Conservation (phyloP, 352 stramenopile genomes). For the Pythium grandisporangium region DNA sequence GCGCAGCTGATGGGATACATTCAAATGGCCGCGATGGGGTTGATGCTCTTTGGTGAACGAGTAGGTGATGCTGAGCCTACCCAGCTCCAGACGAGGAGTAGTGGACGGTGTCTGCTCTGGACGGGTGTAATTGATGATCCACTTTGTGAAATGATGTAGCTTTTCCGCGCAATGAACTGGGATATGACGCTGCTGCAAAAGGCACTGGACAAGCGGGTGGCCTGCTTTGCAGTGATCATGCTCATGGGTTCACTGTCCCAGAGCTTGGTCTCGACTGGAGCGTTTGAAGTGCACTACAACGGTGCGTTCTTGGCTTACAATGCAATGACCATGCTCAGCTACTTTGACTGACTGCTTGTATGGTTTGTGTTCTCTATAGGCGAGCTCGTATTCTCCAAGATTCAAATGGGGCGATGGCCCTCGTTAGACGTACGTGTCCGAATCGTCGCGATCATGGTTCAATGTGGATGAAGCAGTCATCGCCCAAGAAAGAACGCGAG, state of each 20-base stretch:
- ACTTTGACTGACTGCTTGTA: not conserved
- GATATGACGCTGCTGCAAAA: conserved; percentile 47
- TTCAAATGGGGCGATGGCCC: conserved; percentile 53
- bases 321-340: not conserved
- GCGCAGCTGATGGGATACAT: conserved; percentile 33
- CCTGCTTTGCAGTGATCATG: conserved; percentile 54
- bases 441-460: no score
- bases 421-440: conserved; percentile 56
- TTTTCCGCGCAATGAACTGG: conserved; percentile 35
- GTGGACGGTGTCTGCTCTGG: no score
- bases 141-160: no score
- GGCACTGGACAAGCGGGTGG: conserved; percentile 63
- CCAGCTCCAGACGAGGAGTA: no score
- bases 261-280: conserved; percentile 52
- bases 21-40: conserved; percentile 37
- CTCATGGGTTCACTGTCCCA: conserved; percentile 54
- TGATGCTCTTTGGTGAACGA: conserved; percentile 61
- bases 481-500: no score
- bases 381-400: conserved; percentile 70
- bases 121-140: no score
- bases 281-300: conserved; percentile 82
- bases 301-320: conserved; percentile 17
- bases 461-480: no score
- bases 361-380: conserved; percentile 16
- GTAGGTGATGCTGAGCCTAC: no score